Conservation (phyloP, 495 filamentous ascomycete genomes). For the Penicillium steckii region DNA sequence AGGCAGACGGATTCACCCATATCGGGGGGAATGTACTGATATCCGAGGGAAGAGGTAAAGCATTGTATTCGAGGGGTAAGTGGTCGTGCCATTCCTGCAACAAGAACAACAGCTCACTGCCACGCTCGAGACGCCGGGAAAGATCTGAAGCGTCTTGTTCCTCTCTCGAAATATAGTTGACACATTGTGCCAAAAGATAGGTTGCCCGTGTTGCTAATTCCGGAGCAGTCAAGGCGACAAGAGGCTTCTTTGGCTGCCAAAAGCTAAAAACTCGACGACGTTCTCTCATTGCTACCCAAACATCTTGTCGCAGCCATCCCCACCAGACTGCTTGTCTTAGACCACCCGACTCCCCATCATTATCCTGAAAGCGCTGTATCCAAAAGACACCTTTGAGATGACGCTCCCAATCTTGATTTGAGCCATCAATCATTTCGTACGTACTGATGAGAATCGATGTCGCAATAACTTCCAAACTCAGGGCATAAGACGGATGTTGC, state of each 20-base stretch:
- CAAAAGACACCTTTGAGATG: constrained; percentile 22
- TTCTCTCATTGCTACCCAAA: constrained; percentile 22
- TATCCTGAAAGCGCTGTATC: constrained; percentile 24
- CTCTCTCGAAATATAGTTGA: constrained; percentile 19
- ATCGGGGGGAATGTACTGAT: constrained; percentile 24
- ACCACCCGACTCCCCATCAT: constrained; percentile 22
- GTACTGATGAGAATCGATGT: constrained; percentile 20
- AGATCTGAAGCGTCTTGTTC: constrained; percentile 14
- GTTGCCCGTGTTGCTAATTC: constrained; percentile 18
- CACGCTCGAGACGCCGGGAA: constrained; percentile 13
- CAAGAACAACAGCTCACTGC: constrained; percentile 18
- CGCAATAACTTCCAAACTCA: constrained; percentile 18
- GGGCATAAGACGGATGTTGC: constrained; percentile 17
- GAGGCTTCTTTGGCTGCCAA: constrained; percentile 13
- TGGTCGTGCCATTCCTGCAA: constrained; percentile 31
- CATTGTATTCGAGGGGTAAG: constrained; percentile 21
- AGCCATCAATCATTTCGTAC: constrained; percentile 25
- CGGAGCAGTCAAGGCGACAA: not conserved
- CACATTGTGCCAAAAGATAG: constrained; percentile 16
- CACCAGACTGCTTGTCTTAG: constrained; percentile 21
- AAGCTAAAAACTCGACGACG: constrained; percentile 16
- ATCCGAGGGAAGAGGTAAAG: constrained; percentile 15
- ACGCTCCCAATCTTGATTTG: constrained; percentile 23
- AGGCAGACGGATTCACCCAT: constrained; percentile 29
- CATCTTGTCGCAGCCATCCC: constrained; percentile 23